Evolutionary conservation across 2,329 filamentous ascomycete genomes (phyloP), one percentile per base, ranked within the genome.

Genomic region (Ascochyta viciae-villosae): DNA sequence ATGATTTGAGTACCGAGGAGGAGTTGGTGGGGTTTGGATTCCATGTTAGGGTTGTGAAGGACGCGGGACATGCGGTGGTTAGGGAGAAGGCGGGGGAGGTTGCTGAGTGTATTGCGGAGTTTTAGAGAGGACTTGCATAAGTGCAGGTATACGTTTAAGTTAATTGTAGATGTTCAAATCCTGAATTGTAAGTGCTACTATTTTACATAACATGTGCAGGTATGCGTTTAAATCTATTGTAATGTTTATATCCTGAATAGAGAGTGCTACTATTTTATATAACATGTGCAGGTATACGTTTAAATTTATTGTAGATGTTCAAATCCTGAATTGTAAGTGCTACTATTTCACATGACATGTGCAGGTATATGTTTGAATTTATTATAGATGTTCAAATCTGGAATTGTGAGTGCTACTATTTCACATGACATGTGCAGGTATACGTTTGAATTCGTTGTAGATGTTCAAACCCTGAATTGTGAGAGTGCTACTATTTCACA

Each of bases 1-100:
- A 80, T 66, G 68, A 64, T 19, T 27, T 77, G 46, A 76, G 72
- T 38, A 73, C 41, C 2, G 60, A 67, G 37, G 50, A 72, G 33
- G 66, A 77, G 49, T 57, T 80, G 10, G 44, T 60, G 6, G 58
- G 62, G 8, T 51, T 76, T 38, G 78, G 74, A 0, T 73, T 78
- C 47, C 62, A 77, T 62, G 71, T 80, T 8, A 49, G 45, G 54
- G 75, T 81, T 51, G 65, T 81, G 5, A 49, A 63, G 6, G 54
- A 69, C 8, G 77, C 64, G 13, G 77, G 77, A 13, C 79, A 81
- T 75, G 72, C 54, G 3, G 71, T 81, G 40, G 76, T 79, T 0
- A 70, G 77, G 40, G 65, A 78, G 43, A 70, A 54, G 27, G 75
- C 72, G 26, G 45, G 52, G 0, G 75, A 79, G 58, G 77, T 80